Base-by-base conservation (phyloP, 2,329 filamentous ascomycete genomes). In the Aspergillus fijiensis region DNA sequence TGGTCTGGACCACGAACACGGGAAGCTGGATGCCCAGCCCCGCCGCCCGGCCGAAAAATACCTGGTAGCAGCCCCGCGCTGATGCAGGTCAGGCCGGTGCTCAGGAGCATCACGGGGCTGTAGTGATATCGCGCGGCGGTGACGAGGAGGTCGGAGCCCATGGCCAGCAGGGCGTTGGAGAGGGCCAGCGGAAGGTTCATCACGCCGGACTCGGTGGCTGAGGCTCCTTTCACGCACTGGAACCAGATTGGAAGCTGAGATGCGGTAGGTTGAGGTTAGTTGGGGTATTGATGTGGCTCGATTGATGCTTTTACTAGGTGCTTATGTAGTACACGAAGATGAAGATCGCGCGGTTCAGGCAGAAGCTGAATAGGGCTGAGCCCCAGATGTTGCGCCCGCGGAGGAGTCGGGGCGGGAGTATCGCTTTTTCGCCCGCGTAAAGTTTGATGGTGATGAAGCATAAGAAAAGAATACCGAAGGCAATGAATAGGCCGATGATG, bases 401-500 rank as follows among this genome's bases (percentile, higher is more conserved):
- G 49, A 62, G 54, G 21, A 62, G 57, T 3, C 55, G 59, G 1
- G 53, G 58, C n/a, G 61, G 61, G 14, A 60, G 49, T 2, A 57
- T 59, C 9, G 61, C 61, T 27, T 57, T 49, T 10, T 63, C 61
- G 25, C 59, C 61, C 10, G 58, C 49, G 23, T 58, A 47, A 31
- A 58, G 14, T 21, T 63, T 54, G 5, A 55, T 59, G 29, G 48
- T 16, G 23, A 57, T 27, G 5, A 55, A 57, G 27, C 54, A n/a
- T 21, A 61, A 29, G 0, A 51, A 48, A 5, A 67, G 51, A 11
- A 65, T 7, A 10, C 64, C 55, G 31, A 69, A 70, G 1, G 59
- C 61, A 55, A 70, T 53, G 16, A 76, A 69, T 70, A 85, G 78
- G 29, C 76, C 68, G 1, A 69, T 81, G 23, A 5, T 78, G 73